phyloP scores from a whole-genome alignment of 768 basidiomycete species.

The Botryobasidium botryosum region DNA sequence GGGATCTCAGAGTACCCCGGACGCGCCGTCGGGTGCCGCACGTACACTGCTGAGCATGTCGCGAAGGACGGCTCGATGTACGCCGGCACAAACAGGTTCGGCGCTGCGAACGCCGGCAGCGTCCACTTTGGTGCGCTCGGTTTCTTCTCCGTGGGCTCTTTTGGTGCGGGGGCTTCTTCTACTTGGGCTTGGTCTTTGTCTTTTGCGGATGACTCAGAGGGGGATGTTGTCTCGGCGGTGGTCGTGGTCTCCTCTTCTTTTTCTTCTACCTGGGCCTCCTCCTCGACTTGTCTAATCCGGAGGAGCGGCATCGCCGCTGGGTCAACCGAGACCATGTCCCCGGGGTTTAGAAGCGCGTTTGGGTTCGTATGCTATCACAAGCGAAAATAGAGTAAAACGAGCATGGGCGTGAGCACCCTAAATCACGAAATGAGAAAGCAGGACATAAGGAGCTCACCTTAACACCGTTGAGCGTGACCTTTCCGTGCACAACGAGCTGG shows the following conservation, averaged over 20 bases:
- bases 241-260: too few relatives aligned
- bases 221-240: too few relatives aligned
- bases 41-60: slow-evolving; percentile 82
- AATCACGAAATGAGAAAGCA: slow-evolving; percentile 8
- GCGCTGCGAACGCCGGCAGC: slow-evolving; percentile 74
- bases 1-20: slow-evolving; percentile 92
- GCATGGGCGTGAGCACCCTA: neutral
- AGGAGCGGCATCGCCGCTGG: slow-evolving; percentile 66
- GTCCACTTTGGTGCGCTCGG: slow-evolving; percentile 4
- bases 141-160: slow-evolving; percentile 3
- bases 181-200: slow-evolving; percentile 17
- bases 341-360: slow-evolving; percentile 78
- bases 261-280: too few relatives aligned
- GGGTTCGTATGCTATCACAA: slow-evolving; percentile 53
- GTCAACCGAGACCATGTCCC: slow-evolving; percentile 86
- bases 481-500: slow-evolving; percentile 67
- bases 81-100: slow-evolving; percentile 85
- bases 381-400: neutral
- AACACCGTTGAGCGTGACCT: slow-evolving; percentile 77
- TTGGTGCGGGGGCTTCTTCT: slow-evolving; percentile 12
- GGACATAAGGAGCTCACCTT: slow-evolving; percentile 36
- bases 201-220: slow-evolving; percentile 7
- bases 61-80: slow-evolving; percentile 74
- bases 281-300: slow-evolving; percentile 12
- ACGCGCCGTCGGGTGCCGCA: slow-evolving; percentile 93